phyloP scores from a whole-genome alignment of 495 filamentous ascomycete species.

The Xanthoparmelia taractica region DNA sequence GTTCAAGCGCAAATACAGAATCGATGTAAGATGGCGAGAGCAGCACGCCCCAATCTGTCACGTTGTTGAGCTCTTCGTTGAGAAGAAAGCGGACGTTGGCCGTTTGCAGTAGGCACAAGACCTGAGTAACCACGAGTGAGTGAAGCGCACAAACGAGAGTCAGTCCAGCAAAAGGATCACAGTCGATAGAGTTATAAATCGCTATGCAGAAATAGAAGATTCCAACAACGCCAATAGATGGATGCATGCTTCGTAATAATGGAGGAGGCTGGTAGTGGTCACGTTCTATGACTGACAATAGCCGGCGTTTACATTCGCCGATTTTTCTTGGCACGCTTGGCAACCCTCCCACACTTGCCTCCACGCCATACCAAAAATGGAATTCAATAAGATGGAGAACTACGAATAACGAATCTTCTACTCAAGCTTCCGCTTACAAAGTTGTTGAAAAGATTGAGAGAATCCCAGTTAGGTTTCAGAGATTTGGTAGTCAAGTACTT shows the following conservation, averaged over 20 bases:
- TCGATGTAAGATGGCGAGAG: not conserved
- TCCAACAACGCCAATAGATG: not conserved
- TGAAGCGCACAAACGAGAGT: not conserved
- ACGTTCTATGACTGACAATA: too few species aligned
- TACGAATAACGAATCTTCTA: too few species aligned
- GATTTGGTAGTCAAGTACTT: too few species aligned
- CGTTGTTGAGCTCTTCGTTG: not conserved
- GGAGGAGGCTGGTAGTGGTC: slow-evolving; percentile 5
- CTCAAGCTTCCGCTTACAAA: too few species aligned
- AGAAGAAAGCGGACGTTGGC: slow-evolving; percentile 1
- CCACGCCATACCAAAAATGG: too few species aligned
- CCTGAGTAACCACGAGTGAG: not conserved
- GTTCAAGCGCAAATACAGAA: not conserved
- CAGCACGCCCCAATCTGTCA: not conserved
- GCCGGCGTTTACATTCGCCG: not conserved
- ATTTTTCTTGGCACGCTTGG: slow-evolving; percentile 13
- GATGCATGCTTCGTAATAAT: not conserved
- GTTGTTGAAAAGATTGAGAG: too few species aligned
- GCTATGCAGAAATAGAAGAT: not conserved
- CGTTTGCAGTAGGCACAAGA: slow-evolving; percentile 19
- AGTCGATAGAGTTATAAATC: not conserved
- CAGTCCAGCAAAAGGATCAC: not conserved
- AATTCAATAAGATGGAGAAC: too few species aligned
- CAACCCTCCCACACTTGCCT: too few species aligned
- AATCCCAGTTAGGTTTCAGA: too few species aligned